Evolutionary conservation across 2,329 filamentous ascomycete species (phyloP).

Genomic region (Aspergillus brasiliensis): DNA sequence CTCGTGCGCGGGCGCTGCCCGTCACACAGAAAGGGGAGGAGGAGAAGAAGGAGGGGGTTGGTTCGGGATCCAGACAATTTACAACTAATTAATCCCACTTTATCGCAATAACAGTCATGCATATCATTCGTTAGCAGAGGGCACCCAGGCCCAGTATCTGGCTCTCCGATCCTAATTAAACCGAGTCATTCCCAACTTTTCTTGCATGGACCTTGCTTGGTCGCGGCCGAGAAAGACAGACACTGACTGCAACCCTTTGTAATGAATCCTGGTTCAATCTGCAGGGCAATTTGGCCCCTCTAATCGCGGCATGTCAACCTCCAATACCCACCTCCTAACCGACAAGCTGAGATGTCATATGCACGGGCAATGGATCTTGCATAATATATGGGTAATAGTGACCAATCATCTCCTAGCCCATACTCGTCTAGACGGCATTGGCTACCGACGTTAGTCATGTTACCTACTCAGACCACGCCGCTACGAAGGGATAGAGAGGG

Average conservation of each 20-base stretch:
- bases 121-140: not conserved
- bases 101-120: constrained; percentile 2
- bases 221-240: not conserved
- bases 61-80: not conserved
- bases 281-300: not conserved
- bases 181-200: not conserved
- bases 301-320: constrained; percentile 16
- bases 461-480: constrained; percentile 3
- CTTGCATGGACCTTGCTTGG: not conserved
- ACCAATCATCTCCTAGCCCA: constrained; percentile 19
- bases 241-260: not conserved
- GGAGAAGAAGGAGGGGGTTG: too few relatives aligned
- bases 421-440: constrained; percentile 12
- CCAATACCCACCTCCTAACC: constrained; percentile 15
- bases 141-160: not conserved
- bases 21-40: not conserved
- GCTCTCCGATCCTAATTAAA: constrained; percentile 1
- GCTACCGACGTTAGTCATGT: constrained; percentile 8
- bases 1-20: constrained; percentile 8
- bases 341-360: constrained; percentile 37
- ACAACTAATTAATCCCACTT: constrained; percentile 2
- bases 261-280: not conserved
- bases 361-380: constrained; percentile 29
- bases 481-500: not conserved
- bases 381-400: constrained; percentile 16